These are phyloP conservation scores for Madurella mycetomatis DNA, from an alignment of 2,329 filamentous ascomycete genomes.

Conservation along the genomic window DNA sequence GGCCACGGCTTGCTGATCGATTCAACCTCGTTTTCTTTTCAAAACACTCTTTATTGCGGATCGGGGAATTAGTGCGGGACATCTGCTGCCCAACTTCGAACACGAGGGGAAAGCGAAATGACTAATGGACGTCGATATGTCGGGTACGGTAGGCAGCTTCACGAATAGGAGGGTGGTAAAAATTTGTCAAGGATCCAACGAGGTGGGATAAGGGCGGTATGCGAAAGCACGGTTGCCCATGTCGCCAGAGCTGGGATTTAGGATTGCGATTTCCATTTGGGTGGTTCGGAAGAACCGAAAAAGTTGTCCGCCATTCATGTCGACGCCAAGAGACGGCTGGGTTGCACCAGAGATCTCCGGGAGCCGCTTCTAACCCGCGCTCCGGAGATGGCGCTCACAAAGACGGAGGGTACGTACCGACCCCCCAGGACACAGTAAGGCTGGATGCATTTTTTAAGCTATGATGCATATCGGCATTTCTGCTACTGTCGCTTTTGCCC, in stretches of 20 bases:
- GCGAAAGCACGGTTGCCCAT: background rate
- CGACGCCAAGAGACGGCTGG: background rate
- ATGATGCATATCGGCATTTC: constrained; percentile 17
- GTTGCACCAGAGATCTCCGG: background rate
- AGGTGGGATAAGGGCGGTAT: background rate
- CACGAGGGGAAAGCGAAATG: background rate
- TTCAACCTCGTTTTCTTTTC: background rate
- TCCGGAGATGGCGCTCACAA: background rate
- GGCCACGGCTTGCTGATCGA: constrained; percentile 1
- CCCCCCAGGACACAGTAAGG: background rate
- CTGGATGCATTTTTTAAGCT: constrained; percentile 9
- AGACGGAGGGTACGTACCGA: constrained; percentile 5
- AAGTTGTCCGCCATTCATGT: background rate
- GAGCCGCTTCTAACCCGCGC: too few species aligned
- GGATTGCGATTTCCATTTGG: background rate
- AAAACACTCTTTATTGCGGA: background rate
- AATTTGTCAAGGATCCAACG: background rate
- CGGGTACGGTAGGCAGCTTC: background rate
- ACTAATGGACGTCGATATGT: background rate
- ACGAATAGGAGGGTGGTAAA: background rate
- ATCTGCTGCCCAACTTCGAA: background rate
- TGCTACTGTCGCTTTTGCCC: background rate
- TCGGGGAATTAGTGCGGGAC: background rate
- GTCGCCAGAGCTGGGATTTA: background rate
- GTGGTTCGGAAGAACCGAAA: constrained; percentile 1